Evolutionary conservation across 129 eudicot genomes (phyloP), one percentile per base, ranked within the genome.

Genomic region (Flaveria sonorensis): DNA sequence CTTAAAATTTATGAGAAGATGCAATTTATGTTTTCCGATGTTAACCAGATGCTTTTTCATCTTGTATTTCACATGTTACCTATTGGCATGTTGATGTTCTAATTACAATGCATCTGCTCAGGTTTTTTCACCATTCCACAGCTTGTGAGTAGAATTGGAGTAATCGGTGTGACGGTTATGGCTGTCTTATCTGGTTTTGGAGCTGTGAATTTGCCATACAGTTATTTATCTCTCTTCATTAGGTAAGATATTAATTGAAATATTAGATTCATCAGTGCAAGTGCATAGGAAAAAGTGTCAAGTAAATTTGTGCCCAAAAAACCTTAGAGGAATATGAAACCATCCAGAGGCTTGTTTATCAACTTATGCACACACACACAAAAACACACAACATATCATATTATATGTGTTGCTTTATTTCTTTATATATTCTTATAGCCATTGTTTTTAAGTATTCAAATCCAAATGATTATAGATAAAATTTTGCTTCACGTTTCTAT

Each of bases 41-140:
- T 57, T 52, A 55, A 53, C 43, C 18, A 8, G 52, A 65, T 65
- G 43, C 24, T 32, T 64, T 24, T 50, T 32, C 43, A 18, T 19
- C 63, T 60, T 21, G 19, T 48, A 71, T 14, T 16, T 47, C 46
- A 70, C 36, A 68, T 52, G 60, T 50, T 74, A 36, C 19, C 65
- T 70, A 70, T 24, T 55, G 10, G 18, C 70, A 15, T 81, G 47
- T 50, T 28, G 62, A 42, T 77, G n/a, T 46, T 53, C 77, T 73
- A 46, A 69, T 76, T 52, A 6, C 28, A 55, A 83, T 48, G 46
- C 59, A 68, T 78, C 75, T 70, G 20, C 69, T 61, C 90, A 91
- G 99, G 99, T 30, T 94, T 94, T 85, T 94, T 94, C 88, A 94
- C 99, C 72, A 94, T 91, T 76, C 85, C 99, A 84, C 99, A 94